Evolutionary conservation across 495 filamentous ascomycete genomes (phyloP), one percentile per base, ranked within the genome.

Genomic region (Thermothielavioides terrestris): DNA sequence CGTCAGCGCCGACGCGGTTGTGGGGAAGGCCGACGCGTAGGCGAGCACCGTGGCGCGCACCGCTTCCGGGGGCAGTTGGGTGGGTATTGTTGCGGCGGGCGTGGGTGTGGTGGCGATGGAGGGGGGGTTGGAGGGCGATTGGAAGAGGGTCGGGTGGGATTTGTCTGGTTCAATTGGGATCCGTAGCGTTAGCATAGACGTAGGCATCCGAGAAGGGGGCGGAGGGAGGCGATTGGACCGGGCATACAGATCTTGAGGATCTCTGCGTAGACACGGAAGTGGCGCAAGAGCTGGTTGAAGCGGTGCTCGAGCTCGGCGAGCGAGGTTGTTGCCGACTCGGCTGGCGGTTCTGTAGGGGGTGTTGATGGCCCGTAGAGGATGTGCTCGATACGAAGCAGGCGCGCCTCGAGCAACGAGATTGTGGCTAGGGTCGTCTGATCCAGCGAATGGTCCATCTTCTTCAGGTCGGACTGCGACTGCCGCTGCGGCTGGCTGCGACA

Each of bases 1-100:
- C n/a, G 83, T 84, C 7, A 94, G 77, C 8, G 82, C 82, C 0
- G 89, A 94, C 6, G 84, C 81, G 0, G 83, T 88, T 18, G 83
- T 76, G 15, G 84, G 83, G 67, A 85, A 95, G 2, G 79, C 74
- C 12, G 85, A 75, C 0, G 86, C 85, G 37, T 83, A 82, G 23
- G 88, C 77, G 20, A 92, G 77, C 27, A 96, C 73, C 8, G 88
- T 85, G 14, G 86, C 80, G 46, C 81, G 65, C 9, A 80, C 66
- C 3, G 69, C 65, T 35, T 79, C 64, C 15, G 61, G 47, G 27
- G 65, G 48, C 21, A 75, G 66, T 22, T 69, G 63, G 3, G 67
- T 68, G 10, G 76, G 71, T 4, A 66, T 31, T 62, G 46, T 14
- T 62, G 53, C 8, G 25, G 38, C 1, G 3, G 59, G 43, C 0